Evolutionary conservation across 2,329 filamentous ascomycete species (phyloP).

Genomic region (Clarireedia sp.): DNA sequence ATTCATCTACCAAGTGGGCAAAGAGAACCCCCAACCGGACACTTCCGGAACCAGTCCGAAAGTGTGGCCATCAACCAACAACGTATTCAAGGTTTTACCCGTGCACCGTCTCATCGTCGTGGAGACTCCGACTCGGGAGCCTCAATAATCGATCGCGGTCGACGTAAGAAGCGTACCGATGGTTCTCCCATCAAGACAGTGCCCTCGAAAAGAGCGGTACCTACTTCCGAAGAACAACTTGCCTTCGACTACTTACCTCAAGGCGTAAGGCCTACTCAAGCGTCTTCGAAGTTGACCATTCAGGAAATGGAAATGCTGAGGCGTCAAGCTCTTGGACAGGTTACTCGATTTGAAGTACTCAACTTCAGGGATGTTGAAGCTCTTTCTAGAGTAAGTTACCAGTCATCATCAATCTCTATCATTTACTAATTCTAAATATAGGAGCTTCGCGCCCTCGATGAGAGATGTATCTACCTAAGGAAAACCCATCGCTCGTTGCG

Average conservation of each 20-base stretch:
- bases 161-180: constrained; percentile 48
- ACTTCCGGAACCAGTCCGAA: constrained; percentile 20
- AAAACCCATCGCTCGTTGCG: constrained; percentile 69
- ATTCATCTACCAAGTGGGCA: neutral
- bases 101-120: constrained; percentile 37
- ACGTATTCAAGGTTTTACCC: neutral
- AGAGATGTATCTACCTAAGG: constrained; percentile 69
- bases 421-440: constrained; percentile 26
- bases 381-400: constrained; percentile 50
- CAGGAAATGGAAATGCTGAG: constrained; percentile 45
- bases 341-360: constrained; percentile 57
- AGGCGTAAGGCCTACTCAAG: constrained; percentile 49
- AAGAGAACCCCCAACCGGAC: constrained; percentile 11
- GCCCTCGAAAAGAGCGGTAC: constrained; percentile 3
- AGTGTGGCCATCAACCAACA: neutral
- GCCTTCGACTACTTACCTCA: constrained; percentile 55
- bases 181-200: constrained; percentile 32
- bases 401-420: neutral
- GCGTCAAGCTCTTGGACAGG: constrained; percentile 54
- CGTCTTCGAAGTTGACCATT: constrained; percentile 37
- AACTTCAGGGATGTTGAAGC: constrained; percentile 53
- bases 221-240: constrained; percentile 38
- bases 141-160: constrained; percentile 52
- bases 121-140: constrained; percentile 49
- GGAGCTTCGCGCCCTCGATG: constrained; percentile 70